These are phyloP conservation scores for Phytophthora pisi DNA, from an alignment of 352 stramenopile species.

Conservation along the genomic window DNA sequence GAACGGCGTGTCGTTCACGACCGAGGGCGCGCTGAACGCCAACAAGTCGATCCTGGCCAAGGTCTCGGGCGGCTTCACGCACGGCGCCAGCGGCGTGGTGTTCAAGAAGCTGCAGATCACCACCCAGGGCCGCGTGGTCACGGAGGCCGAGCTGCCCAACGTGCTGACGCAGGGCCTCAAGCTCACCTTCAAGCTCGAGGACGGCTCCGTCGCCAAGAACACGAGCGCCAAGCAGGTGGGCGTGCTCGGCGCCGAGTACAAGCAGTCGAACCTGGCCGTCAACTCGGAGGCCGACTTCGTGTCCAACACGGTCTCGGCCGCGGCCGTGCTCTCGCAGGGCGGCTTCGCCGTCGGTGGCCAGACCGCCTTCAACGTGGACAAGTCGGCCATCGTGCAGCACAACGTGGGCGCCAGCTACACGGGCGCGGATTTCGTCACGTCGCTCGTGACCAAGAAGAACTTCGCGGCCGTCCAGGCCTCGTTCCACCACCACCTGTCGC, in stretches of 20 bases:
- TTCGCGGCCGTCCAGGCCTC: constrained; percentile 75
- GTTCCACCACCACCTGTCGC: constrained; percentile 85
- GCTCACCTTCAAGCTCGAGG: constrained; percentile 85
- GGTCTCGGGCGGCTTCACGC: constrained; percentile 78
- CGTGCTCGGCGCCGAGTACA: constrained; percentile 82
- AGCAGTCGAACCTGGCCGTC: constrained; percentile 72
- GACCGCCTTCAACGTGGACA: constrained; percentile 82
- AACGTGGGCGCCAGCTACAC: constrained; percentile 78
- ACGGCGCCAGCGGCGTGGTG: constrained; percentile 63
- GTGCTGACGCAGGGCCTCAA: constrained; percentile 78
- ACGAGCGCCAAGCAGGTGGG: constrained; percentile 70
- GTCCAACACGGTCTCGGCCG: constrained; percentile 67
- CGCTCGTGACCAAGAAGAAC: constrained; percentile 85
- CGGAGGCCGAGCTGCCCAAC: constrained; percentile 80
- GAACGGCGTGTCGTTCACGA: constrained; percentile 81
- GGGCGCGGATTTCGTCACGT: constrained; percentile 70
- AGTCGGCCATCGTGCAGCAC: constrained; percentile 80
- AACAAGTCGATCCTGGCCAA: constrained; percentile 90
- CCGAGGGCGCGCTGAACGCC: constrained; percentile 69
- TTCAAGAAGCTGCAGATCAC: constrained; percentile 91
- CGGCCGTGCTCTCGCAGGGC: constrained; percentile 59
- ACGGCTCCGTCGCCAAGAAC: constrained; percentile 81
- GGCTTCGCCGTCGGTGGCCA: constrained; percentile 73
- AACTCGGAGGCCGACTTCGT: constrained; percentile 82
- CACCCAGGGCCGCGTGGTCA: constrained; percentile 77